Conservation (phyloP, 441 rosid species). For the Erysimum pusillum region DNA sequence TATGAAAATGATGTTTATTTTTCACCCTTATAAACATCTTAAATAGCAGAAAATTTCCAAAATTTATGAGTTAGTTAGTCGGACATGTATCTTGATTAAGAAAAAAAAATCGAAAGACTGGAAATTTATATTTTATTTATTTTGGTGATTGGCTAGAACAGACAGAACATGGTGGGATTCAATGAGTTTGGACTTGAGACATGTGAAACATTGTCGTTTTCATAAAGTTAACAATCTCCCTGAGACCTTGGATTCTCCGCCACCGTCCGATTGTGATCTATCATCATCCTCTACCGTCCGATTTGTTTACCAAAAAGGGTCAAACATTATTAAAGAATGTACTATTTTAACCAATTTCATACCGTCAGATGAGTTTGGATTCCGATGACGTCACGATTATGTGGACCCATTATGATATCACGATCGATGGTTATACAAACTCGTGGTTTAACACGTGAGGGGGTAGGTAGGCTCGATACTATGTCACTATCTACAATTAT, state of each 20-base stretch:
- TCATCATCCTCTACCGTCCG: constrained; percentile 28
- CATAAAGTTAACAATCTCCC: constrained; percentile 21
- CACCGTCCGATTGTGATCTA: constrained; percentile 42
- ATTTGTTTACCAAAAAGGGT: constrained; percentile 11
- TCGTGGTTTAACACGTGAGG: constrained; percentile 44
- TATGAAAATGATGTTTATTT: too few species aligned
- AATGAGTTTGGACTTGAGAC: background rate
- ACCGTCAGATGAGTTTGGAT: constrained; percentile 25
- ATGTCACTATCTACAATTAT: background rate
- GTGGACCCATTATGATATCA: constrained; percentile 22
- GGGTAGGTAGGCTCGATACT: constrained; percentile 25
- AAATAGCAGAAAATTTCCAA: too few species aligned
- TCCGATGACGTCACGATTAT: constrained; percentile 34
- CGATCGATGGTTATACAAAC: constrained; percentile 22
- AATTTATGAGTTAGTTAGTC: too few species aligned
- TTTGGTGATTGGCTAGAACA: background rate
- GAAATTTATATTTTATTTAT: too few species aligned
- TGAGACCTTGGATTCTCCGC: constrained; percentile 46
- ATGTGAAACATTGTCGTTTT: constrained; percentile 44
- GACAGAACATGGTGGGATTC: constrained; percentile 12
- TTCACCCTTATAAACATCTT: too few species aligned
- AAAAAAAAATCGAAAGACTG: too few species aligned
- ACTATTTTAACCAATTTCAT: constrained; percentile 11
- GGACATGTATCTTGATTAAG: too few species aligned
- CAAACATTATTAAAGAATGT: constrained; percentile 36